A percentile compares a stretch with the other conserved stretches of the same genome.
Evolutionary conservation across 2,329 filamentous ascomycete species (phyloP).

Genomic region (Setomelanomma holmii): DNA sequence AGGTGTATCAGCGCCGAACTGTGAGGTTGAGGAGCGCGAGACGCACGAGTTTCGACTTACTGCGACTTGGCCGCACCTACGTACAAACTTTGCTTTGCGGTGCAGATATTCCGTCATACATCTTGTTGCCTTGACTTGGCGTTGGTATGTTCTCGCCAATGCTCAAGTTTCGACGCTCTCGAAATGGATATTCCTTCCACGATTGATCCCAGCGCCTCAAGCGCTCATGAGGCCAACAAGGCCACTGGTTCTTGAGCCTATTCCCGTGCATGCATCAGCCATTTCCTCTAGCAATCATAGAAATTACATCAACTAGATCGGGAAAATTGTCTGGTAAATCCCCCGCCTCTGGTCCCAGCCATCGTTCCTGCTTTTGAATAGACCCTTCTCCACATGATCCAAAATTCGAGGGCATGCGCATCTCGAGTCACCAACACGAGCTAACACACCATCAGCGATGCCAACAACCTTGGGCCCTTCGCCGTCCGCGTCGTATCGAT

Average conservation of each 20-base stretch:
- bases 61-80: conserved; percentile 2
- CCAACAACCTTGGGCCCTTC: conserved; percentile 44
- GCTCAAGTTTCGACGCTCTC: conserved; percentile 60
- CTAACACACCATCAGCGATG: conserved; percentile 34
- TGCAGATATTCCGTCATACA: conserved; percentile 25
- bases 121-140: conserved; percentile 20
- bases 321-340: conserved; percentile 54
- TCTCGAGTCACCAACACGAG: background rate
- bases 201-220: conserved; percentile 60
- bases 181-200: conserved; percentile 57
- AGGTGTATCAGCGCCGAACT: conserved; percentile 13
- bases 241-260: conserved; percentile 52
- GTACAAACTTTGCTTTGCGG: conserved; percentile 8
- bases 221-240: conserved; percentile 56
- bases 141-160: conserved; percentile 51
- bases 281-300: conserved; percentile 57
- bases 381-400: conserved; percentile 12
- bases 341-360: background rate
- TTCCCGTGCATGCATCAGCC: conserved; percentile 52
- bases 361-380: background rate
- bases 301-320: conserved; percentile 57
- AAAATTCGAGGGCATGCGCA: background rate
- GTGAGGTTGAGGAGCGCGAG: conserved; percentile 33
- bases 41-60: conserved; percentile 17
- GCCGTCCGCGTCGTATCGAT: conserved; percentile 53